Evolutionary conservation across 768 basidiomycete species (phyloP).

Genomic region (Erythrobasidium yunnanense): DNA sequence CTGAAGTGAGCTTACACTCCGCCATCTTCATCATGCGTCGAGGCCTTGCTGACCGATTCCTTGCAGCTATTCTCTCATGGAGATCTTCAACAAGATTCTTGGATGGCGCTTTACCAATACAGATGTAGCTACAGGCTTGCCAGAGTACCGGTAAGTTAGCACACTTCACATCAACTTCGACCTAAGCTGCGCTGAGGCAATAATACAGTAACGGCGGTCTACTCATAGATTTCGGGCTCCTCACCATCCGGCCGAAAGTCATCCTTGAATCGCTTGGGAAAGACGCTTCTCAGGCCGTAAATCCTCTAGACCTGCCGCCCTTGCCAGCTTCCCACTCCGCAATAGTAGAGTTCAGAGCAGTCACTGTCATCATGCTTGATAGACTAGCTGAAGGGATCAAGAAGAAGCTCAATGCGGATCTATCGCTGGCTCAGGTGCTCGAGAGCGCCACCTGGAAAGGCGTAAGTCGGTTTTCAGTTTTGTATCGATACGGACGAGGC

Average conservation of each 20-base stretch:
- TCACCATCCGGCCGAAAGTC: constrained; percentile 54
- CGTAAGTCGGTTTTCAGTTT: constrained; percentile 1
- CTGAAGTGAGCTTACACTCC: constrained; percentile 48
- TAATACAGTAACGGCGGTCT: background rate
- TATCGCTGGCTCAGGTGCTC: constrained; percentile 74
- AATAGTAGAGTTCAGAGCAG: constrained; percentile 88
- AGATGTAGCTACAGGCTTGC: constrained; percentile 79
- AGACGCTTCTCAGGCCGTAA: constrained; percentile 41
- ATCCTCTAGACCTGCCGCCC: constrained; percentile 51
- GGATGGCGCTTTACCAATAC: constrained; percentile 71
- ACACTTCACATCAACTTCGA: background rate
- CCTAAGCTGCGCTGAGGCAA: background rate
- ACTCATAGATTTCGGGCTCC: constrained; percentile 53
- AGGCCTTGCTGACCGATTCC: constrained; percentile 49
- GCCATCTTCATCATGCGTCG: background rate
- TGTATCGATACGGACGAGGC: background rate
- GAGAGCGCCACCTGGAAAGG: constrained; percentile 97
- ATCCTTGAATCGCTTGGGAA: constrained; percentile 46
- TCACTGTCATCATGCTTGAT: constrained; percentile 92
- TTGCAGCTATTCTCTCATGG: constrained; percentile 54
- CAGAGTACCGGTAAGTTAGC: constrained; percentile 77
- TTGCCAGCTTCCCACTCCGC: constrained; percentile 70
- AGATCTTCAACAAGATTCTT: constrained; percentile 55
- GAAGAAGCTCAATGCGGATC: constrained; percentile 49
- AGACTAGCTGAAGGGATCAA: constrained; percentile 65